A percentile compares a stretch with the other conserved stretches of the same genome.
These are phyloP conservation scores for Lathyrus aphaca DNA, from an alignment of 306 rosid species.

Conservation along the genomic window DNA sequence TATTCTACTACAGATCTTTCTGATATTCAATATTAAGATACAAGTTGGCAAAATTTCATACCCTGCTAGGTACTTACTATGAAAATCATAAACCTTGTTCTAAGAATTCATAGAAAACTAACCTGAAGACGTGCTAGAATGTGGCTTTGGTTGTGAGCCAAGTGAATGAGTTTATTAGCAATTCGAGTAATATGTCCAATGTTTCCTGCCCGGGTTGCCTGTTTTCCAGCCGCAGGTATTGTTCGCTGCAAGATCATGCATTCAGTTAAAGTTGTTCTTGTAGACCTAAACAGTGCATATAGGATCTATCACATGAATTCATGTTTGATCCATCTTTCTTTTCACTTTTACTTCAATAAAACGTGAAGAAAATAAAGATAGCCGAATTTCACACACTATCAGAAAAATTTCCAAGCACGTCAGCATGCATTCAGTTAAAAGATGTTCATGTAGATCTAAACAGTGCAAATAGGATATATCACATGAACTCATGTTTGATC, in stretches of 20 bases:
- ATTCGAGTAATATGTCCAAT: constrained; percentile 84
- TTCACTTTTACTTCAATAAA: constrained; percentile 7
- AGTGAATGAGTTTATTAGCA: constrained; percentile 71
- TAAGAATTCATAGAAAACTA: constrained; percentile 35
- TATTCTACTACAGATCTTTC: constrained; percentile 4
- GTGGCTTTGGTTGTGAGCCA: constrained; percentile 65
- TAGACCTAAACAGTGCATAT: neutral
- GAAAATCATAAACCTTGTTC: constrained; percentile 22
- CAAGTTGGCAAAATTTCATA: neutral
- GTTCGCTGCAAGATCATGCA: constrained; percentile 68
- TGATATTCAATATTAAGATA: constrained; percentile 4
- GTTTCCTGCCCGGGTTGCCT: constrained; percentile 74
- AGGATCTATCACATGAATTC: constrained; percentile 16
- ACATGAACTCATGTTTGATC: constrained; percentile 4
- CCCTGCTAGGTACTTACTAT: neutral
- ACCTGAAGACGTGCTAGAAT: constrained; percentile 79
- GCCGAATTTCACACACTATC: constrained; percentile 1
- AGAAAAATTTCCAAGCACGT: neutral
- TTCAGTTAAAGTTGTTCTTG: constrained; percentile 32
- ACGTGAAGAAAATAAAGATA: constrained; percentile 32
- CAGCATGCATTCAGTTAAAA: constrained; percentile 38
- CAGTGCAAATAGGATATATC: constrained; percentile 1
- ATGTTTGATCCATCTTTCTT: constrained; percentile 22
- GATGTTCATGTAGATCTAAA: constrained; percentile 10
- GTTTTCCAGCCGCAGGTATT: constrained; percentile 63